A percentile compares a stretch with the other conserved stretches of the same genome.
Conservation (phyloP, 140 eudicot genomes). For the Anethum foeniculum region DNA sequence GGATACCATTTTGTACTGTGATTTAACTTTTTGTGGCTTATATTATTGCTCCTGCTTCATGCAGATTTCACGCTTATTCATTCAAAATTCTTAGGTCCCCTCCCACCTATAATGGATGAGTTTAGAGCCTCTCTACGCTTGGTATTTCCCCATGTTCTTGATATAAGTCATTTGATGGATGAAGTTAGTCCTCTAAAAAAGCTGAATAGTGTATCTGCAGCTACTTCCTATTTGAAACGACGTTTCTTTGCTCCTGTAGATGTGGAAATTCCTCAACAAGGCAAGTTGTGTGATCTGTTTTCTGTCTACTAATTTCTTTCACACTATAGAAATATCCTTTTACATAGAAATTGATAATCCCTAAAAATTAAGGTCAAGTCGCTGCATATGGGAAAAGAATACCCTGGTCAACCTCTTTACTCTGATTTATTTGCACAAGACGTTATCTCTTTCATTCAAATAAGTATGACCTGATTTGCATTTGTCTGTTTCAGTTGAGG, state of each 20-base stretch:
- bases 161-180: constrained; percentile 72
- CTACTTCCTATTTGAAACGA: constrained; percentile 54
- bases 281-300: constrained; percentile 21
- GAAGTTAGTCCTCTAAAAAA: constrained; percentile 48
- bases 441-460: neutral
- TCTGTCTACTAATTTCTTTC: neutral
- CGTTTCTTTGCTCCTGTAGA: constrained; percentile 55
- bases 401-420: neutral
- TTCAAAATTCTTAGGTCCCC: constrained; percentile 71
- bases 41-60: constrained; percentile 15
- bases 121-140: constrained; percentile 49
- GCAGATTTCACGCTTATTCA: constrained; percentile 78
- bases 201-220: constrained; percentile 41
- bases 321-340: neutral
- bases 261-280: constrained; percentile 56
- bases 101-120: constrained; percentile 60
- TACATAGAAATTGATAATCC: neutral
- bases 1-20: neutral
- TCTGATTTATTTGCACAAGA: neutral
- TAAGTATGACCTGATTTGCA: neutral
- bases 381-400: neutral
- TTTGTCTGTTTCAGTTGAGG: constrained; percentile 30
- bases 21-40: neutral
- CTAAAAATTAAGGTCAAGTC: neutral
- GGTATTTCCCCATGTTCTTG: constrained; percentile 52